Percentiles rank a stretch among this genome's conserved stretches.
phyloP scores from a whole-genome alignment of 768 basidiomycete species.

The Austroboletus eburneus region DNA sequence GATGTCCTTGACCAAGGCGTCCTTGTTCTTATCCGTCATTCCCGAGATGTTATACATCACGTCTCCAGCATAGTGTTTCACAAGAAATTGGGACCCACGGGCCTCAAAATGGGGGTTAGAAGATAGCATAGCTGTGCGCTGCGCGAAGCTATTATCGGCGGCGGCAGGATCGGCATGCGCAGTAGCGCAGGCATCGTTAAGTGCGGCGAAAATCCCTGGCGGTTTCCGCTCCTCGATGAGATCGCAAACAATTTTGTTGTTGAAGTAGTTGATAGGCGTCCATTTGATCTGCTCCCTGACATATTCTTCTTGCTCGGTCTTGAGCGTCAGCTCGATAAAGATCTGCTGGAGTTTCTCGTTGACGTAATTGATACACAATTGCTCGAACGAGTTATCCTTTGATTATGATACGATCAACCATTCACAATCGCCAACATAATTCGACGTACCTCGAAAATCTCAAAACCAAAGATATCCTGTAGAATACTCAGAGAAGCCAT shows the following conservation, averaged over 20 bases:
- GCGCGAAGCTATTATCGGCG: constrained; percentile 95
- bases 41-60: constrained; percentile 97
- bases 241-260: constrained; percentile 97
- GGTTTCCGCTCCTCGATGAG: constrained; percentile 96
- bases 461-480: constrained; percentile 97
- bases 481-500: background rate
- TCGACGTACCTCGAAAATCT: constrained; percentile 82
- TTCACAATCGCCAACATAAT: constrained; percentile 1
- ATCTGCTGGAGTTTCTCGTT: constrained; percentile 99
- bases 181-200: constrained; percentile 99
- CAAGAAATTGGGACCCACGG: constrained; percentile 90
- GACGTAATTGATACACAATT: constrained; percentile 99
- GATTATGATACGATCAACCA: constrained; percentile 21
- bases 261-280: constrained; percentile 99
- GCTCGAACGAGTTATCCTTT: constrained; percentile 93
- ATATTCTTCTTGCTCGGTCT: constrained; percentile 99
- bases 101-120: constrained; percentile 93
- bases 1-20: constrained; percentile 90
- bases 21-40: constrained; percentile 99
- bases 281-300: constrained; percentile 98
- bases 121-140: constrained; percentile 76
- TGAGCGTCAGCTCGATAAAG: constrained; percentile 97
- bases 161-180: constrained; percentile 96
- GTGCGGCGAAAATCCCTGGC: constrained; percentile 94
- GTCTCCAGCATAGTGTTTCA: constrained; percentile 97